phyloP scores from a whole-genome alignment of 257 asterid genomes.

The Vinca minor region DNA sequence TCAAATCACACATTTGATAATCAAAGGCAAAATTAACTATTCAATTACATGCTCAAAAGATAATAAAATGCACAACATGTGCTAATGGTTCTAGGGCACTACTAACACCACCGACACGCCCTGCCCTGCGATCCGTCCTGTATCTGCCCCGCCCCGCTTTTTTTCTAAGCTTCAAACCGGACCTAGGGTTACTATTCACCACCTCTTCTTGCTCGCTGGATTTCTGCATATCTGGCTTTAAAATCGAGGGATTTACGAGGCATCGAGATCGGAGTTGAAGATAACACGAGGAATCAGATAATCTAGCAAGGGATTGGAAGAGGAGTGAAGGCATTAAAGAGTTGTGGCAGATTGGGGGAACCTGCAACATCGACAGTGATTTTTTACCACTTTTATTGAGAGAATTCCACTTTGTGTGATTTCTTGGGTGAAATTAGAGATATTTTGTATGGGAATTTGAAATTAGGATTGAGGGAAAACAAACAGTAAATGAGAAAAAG shows the following conservation, averaged over 20 bases:
- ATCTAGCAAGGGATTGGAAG: constrained; percentile 9
- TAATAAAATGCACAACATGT: too few relatives aligned
- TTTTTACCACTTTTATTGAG: too few relatives aligned
- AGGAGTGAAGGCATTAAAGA: constrained; percentile 42
- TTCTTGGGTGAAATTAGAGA: neutral
- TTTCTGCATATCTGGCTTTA: constrained; percentile 9
- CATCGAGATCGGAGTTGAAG: constrained; percentile 59
- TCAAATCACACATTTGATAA: too few relatives aligned
- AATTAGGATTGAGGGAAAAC: neutral
- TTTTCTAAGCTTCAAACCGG: constrained; percentile 12
- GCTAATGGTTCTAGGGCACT: too few relatives aligned
- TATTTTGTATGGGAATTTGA: constrained; percentile 6
- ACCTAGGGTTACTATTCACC: neutral
- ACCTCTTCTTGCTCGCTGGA: constrained; percentile 1
- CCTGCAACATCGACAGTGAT: constrained; percentile 39
- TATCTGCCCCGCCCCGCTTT: too few relatives aligned
- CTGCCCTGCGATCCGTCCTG: too few relatives aligned
- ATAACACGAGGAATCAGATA: constrained; percentile 17
- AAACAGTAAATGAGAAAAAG: neutral
- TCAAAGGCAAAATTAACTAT: too few relatives aligned
- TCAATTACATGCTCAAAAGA: too few relatives aligned
- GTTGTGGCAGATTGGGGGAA: constrained; percentile 46
- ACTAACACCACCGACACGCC: too few relatives aligned
- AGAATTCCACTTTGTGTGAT: neutral
- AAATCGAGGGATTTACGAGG: constrained; percentile 12